Evolutionary conservation across 1,284 basidiomycete genomes (phyloP), one percentile per base, ranked within the genome.

Genomic region (Tylopilus sp.): DNA sequence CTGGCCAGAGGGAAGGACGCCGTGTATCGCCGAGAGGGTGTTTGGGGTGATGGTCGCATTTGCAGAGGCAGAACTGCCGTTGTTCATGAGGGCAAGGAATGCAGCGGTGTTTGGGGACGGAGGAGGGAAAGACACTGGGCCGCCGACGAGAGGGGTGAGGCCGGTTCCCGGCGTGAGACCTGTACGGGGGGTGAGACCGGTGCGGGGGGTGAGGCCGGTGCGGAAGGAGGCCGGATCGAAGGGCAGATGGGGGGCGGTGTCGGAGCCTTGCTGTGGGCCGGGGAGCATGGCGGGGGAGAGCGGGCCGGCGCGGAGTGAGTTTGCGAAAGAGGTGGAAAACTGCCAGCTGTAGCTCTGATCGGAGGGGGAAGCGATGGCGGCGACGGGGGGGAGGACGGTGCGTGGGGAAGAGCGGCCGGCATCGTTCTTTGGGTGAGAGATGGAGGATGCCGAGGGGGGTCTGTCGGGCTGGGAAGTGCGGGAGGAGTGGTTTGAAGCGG

Each of bases 281-380:
- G 90, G 85, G 51, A 97, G 85, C 90, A 97, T 96, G 51, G 95
- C 94, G 33, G 95, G 94, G 7, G 89, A 92, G 34, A 97, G 82
- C 1, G 94, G 95, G 6, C 95, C 95, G 0, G 92, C 79, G 40
- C 95, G 82, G 26, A 97, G 81, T 1, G 92, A 94, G 66, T 85
- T 86, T 36, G 76, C 70, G 51, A 86, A 71, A 48, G 79, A 78
- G 8, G 75, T 67, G 29, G 77, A 73, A 53, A 86, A 84, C 19
- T 73, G 77, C 90, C 92, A 95, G 36, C 78, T 74, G 65, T 90
- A 92, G 51, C 77, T 71, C 18, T 77, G 77, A 59, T 89, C 88
- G 13, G 89, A 84, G 2, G 94, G 92, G 12, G 89, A 92, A 1
- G 86, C 83, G 54, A 97, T 84, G 41, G 89, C 81, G 3, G 91